Evolutionary conservation across 495 filamentous ascomycete species (phyloP).

Genomic region (Acidomyces sp.): DNA sequence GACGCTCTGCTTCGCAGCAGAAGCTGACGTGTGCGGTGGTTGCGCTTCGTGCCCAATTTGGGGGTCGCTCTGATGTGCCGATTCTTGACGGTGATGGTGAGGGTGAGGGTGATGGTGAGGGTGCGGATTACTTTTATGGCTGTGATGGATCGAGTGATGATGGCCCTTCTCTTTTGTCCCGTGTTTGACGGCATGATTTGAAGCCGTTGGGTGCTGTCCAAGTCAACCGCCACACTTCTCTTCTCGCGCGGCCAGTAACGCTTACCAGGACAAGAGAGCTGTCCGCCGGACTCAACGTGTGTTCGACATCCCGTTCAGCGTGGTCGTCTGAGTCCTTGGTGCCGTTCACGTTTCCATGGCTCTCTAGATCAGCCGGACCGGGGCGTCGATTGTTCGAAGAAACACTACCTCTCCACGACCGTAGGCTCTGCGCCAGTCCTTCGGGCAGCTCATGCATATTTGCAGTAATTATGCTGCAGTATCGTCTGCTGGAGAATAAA

Average conservation of each 20-base stretch:
- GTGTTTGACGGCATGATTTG: too few species aligned
- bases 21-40: slow-evolving; percentile 1
- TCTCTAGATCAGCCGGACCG: slow-evolving; percentile 3
- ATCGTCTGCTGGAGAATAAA: too few species aligned
- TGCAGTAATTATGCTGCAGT: too few species aligned
- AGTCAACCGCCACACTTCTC: too few species aligned
- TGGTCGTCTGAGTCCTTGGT: slow-evolving; percentile 7
- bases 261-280: slow-evolving; percentile 2
- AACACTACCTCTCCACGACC: slow-evolving; percentile 16
- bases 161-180: too few species aligned
- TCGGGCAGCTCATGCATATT: slow-evolving; percentile 19
- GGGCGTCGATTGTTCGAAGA: background rate
- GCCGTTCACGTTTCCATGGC: too few species aligned
- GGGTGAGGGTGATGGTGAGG: background rate
- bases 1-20: slow-evolving; percentile 4
- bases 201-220: too few species aligned
- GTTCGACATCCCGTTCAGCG: slow-evolving; percentile 10
- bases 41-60: background rate
- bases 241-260: too few species aligned
- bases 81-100: background rate
- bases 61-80: background rate
- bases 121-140: background rate
- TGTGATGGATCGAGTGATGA: background rate
- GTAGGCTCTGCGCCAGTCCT: slow-evolving; percentile 10
- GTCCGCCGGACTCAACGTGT: slow-evolving; percentile 6